Percentiles rank a stretch among this genome's conserved stretches.
phyloP scores from a whole-genome alignment of 805 yeast genomes.

The Candida sithepensis region DNA sequence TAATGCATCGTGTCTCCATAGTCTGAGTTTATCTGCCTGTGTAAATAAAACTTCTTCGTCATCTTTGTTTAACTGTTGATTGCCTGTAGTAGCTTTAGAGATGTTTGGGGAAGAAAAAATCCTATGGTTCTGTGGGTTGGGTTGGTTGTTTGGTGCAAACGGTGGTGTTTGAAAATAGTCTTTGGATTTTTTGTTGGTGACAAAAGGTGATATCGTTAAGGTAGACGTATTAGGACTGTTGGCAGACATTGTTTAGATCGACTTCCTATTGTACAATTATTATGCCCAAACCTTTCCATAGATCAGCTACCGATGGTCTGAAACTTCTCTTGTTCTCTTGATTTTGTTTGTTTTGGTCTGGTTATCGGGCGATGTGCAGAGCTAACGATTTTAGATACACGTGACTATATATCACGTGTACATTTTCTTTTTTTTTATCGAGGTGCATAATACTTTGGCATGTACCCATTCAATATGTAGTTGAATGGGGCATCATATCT shows the following conservation, averaged over 20 bases:
- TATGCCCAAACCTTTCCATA: too few species aligned
- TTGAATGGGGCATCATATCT: too few species aligned
- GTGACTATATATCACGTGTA: not conserved
- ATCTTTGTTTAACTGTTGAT: constrained; percentile 7
- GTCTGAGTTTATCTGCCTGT: constrained; percentile 78
- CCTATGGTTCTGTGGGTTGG: constrained; percentile 15
- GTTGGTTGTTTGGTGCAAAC: constrained; percentile 14
- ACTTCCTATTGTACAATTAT: too few species aligned
- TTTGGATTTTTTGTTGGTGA: constrained; percentile 33
- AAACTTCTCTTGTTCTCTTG: not conserved
- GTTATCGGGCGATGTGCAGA: not conserved
- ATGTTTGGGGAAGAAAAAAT: constrained; percentile 25
- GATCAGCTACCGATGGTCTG: too few species aligned
- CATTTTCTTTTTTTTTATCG: not conserved
- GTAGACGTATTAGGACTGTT: constrained; percentile 65
- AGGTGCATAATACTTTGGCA: too few species aligned
- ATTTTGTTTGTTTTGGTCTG: not conserved
- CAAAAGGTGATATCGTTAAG: constrained; percentile 66
- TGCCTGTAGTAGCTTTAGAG: constrained; percentile 10
- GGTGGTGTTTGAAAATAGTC: constrained; percentile 37
- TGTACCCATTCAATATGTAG: too few species aligned
- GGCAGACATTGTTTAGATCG: constrained; percentile 17
- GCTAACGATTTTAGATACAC: not conserved
- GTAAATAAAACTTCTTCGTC: constrained; percentile 46
- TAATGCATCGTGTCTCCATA: constrained; percentile 92